Conservation (phyloP, 2,329 filamentous ascomycete species). For the Penicillium sp. region DNA sequence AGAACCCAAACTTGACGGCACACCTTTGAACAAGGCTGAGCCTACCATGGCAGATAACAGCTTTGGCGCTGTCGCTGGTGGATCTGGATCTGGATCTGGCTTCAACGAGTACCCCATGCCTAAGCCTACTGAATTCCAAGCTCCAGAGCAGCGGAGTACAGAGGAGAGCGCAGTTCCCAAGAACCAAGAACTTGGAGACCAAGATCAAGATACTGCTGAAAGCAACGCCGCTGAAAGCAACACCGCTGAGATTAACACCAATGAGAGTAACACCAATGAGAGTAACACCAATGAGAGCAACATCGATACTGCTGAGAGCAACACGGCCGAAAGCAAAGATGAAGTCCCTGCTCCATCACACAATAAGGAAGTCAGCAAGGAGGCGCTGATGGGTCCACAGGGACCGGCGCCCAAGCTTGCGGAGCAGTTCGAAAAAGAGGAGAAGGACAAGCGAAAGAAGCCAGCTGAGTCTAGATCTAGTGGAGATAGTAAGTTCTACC, state of each 20-base stretch:
- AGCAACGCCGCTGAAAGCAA: background rate
- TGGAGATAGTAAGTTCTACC: conserved; percentile 2
- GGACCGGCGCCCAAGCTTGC: conserved; percentile 23
- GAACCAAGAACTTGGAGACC: background rate
- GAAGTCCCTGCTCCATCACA: background rate
- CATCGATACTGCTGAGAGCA: background rate
- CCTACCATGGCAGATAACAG: background rate
- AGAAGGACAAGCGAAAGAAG: conserved; percentile 13
- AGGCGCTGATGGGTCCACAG: conserved; percentile 32
- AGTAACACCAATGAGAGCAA: background rate
- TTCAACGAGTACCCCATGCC: background rate
- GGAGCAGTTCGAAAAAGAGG: conserved; percentile 31
- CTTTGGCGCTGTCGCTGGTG: background rate
- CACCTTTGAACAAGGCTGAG: conserved; percentile 1
- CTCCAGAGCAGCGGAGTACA: conserved; percentile 17
- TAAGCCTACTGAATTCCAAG: background rate
- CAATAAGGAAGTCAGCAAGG: conserved; percentile 20
- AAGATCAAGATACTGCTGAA: background rate
- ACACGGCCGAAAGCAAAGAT: background rate
- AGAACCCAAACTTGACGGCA: conserved; percentile 10
- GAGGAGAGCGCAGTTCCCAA: background rate
- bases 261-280: background rate
- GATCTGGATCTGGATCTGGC: background rate
- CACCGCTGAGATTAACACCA: too few species aligned
- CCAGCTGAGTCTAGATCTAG: background rate